These are phyloP conservation scores for Kazachstania taianensis DNA, from an alignment of 805 yeast species.

Conservation along the genomic window DNA sequence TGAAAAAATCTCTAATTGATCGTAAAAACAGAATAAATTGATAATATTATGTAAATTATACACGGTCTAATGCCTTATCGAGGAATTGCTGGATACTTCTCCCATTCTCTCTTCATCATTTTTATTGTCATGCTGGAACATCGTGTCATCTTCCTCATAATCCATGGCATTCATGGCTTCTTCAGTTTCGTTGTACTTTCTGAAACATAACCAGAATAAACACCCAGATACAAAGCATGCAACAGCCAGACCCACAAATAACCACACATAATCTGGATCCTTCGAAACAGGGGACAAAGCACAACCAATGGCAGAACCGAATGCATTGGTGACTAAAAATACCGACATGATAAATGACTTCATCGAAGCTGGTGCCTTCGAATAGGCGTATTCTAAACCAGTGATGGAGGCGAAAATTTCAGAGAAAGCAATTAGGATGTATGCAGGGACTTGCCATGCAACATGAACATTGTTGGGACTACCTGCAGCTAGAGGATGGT, in stretches of 20 bases:
- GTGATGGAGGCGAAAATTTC: constrained; percentile 76
- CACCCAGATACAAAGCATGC: constrained; percentile 51
- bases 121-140: constrained; percentile 7
- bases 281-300: constrained; percentile 57
- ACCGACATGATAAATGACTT: constrained; percentile 37
- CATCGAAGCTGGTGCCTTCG: constrained; percentile 61
- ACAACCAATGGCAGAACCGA: constrained; percentile 69
- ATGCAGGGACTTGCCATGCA: constrained; percentile 57
- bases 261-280: constrained; percentile 65
- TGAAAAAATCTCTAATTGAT: too few species aligned
- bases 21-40: too few species aligned
- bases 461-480: constrained; percentile 41
- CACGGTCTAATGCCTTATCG: too few species aligned
- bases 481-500: constrained; percentile 39
- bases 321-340: constrained; percentile 62
- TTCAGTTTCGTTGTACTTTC: constrained; percentile 44
- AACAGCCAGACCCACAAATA: constrained; percentile 52
- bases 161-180: constrained; percentile 50
- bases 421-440: constrained; percentile 60
- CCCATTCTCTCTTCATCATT: too few species aligned
- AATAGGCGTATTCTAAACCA: constrained; percentile 76
- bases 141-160: constrained; percentile 17
- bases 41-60: too few species aligned
- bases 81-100: too few species aligned
- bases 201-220: constrained; percentile 52